A percentile compares a stretch with the other conserved stretches of the same genome.
phyloP scores from a whole-genome alignment of 1,284 basidiomycete species.

The Ceratobasidium papillatum region DNA sequence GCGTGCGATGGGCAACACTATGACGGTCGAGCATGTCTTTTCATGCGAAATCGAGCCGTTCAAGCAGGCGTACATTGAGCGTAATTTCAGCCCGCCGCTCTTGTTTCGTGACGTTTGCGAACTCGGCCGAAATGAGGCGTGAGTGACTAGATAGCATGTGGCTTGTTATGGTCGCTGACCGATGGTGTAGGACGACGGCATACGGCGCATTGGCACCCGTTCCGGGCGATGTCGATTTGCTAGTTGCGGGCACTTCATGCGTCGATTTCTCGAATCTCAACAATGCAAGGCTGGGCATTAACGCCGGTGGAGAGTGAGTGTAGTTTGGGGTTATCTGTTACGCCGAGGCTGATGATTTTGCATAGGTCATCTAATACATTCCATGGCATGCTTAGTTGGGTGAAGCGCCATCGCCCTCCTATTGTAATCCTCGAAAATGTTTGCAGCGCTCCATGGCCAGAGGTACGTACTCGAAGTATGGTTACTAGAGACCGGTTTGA shows the following conservation, averaged over 20 bases:
- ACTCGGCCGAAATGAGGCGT: conserved; percentile 80
- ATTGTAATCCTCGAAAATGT: conserved; percentile 96
- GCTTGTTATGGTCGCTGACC: conserved; percentile 42
- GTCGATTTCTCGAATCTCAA: conserved; percentile 97
- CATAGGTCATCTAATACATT: conserved; percentile 65
- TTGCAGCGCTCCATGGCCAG: conserved; percentile 87
- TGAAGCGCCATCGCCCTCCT: conserved; percentile 84
- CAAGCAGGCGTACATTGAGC: conserved; percentile 97
- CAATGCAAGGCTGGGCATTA: conserved; percentile 89
- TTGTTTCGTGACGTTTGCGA: conserved; percentile 96
- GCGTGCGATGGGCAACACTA: conserved; percentile 69
- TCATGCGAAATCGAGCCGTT: conserved; percentile 98
- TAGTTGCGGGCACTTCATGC: conserved; percentile 93
- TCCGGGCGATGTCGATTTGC: conserved; percentile 88
- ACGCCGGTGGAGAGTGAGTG: conserved; percentile 89
- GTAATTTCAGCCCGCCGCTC: conserved; percentile 91
- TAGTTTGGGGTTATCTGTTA: neutral
- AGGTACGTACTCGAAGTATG: conserved; percentile 56
- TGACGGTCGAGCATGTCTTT: conserved; percentile 91
- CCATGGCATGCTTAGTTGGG: conserved; percentile 93
- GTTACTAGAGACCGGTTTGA: neutral
- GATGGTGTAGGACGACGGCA: conserved; percentile 75
- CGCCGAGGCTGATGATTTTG: neutral
- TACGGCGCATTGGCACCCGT: conserved; percentile 88
- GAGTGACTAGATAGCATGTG: conserved; percentile 50